Base-by-base conservation (phyloP, 1,139 yeast genomes). In the Arxiozyma heterogenica region DNA sequence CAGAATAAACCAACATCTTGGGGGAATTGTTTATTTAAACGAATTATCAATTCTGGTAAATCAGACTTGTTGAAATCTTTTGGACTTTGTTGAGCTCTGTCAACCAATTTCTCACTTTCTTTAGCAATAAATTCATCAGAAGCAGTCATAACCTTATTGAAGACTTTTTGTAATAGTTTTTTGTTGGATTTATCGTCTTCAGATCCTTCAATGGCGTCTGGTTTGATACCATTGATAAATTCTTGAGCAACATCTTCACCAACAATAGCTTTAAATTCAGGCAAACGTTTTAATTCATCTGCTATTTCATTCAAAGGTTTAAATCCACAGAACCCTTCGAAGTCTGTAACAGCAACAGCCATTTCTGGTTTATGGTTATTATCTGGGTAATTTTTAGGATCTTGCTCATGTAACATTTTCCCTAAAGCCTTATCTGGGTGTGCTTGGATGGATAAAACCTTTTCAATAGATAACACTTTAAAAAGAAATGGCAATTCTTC, bases 291-390 rank as follows among this genome's bases (percentile, higher is more conserved):
- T 63, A 93, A 78, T 58, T 89, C 82, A 50, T 75, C 74, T 44
- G 84, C 82, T 61, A 93, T 79, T 71, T 90, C 85, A 49, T 77
- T 79, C 64, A 91, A 79, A 15, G 98, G 98, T 70, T 94, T 86
- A 76, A 93, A 93, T 0, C 99, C 99, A 72, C 98, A 93, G 74
- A 93, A 91, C 0, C 97, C 98, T 75, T 93, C 98, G 65, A 93
- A 93, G 57, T 82, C 88, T 21, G 98, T 91, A 53, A 93, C 83
- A 12, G 98, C 98, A 69, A 93, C 83, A 53, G 98, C 98, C 98
- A 93, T 94, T 72, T 93, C 99, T 23, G 99, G 99, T 76, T 93
- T 93, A 74, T 93, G 99, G 75, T 93, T 93, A 69, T 83, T 95
- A 73, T 93, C 99, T 4, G 98, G 98, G 71, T 94, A 93, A 73